Conservation (phyloP, 139 green algal genomes). For the Chlorella sp. region DNA sequence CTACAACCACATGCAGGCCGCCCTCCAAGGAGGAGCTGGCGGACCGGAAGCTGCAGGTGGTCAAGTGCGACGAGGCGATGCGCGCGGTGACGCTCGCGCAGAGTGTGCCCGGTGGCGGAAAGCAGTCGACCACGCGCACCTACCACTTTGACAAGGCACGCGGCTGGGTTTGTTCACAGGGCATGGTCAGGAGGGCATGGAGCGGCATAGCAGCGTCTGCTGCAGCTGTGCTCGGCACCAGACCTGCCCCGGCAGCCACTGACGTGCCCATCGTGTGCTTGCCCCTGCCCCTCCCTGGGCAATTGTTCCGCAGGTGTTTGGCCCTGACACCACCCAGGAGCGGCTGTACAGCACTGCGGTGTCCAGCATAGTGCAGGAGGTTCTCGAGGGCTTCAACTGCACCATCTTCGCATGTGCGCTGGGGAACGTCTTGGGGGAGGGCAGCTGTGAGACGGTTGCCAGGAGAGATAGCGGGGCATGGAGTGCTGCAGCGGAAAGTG, state of each 20-base stretch:
- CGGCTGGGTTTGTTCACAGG: too few species aligned
- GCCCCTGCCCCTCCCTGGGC: not conserved
- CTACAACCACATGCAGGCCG: slow-evolving; percentile 63
- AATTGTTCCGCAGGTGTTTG: slow-evolving; percentile 79
- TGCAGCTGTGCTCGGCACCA: not conserved
- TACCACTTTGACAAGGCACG: slow-evolving; percentile 96
- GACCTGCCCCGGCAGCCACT: not conserved
- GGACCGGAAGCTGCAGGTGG: slow-evolving; percentile 70
- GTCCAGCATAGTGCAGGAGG: slow-evolving; percentile 94
- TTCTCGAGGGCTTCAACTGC: slow-evolving; percentile 92
- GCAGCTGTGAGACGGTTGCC: too few species aligned
- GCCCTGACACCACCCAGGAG: slow-evolving; percentile 81
- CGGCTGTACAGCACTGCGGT: slow-evolving; percentile 90
- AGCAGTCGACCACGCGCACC: slow-evolving; percentile 75
- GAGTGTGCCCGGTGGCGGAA: slow-evolving; percentile 65
- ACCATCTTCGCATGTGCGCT: slow-evolving; percentile 90
- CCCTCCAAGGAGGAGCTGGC: slow-evolving; percentile 79
- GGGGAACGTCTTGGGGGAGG: too few species aligned
- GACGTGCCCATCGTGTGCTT: not conserved
- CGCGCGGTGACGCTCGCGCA: slow-evolving; percentile 87
- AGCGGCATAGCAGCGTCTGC: not conserved
- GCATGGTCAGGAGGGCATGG: not conserved
- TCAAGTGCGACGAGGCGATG: slow-evolving; percentile 83
- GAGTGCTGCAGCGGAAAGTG: too few species aligned
- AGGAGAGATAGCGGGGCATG: too few species aligned